phyloP scores from a whole-genome alignment of 108 stramenopile genomes.

The Pseudonitzschia pungens region DNA sequence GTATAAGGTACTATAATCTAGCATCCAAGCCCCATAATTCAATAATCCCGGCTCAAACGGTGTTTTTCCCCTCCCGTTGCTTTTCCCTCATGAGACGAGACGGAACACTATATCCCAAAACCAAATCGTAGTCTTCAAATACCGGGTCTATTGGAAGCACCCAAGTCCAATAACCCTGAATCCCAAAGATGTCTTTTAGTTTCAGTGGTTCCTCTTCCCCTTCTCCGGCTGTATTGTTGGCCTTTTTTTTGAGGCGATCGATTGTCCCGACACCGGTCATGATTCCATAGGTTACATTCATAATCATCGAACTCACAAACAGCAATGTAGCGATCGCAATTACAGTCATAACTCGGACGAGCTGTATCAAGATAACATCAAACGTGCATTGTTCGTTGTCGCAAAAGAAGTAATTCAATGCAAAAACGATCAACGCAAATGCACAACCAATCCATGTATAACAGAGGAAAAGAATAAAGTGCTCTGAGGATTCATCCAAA shows the following conservation, averaged over 20 bases:
- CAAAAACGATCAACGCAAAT: conserved; percentile 63
- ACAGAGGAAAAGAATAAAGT: conserved; percentile 75
- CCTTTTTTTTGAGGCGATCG: conserved; percentile 86
- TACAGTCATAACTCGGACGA: conserved; percentile 68
- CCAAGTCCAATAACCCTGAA: conserved; percentile 73
- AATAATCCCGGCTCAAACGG: neutral
- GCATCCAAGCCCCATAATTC: neutral
- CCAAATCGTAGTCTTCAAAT: conserved; percentile 77
- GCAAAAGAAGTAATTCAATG: conserved; percentile 79
- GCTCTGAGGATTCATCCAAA: conserved; percentile 31
- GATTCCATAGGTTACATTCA: conserved; percentile 78
- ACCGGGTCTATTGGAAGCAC: conserved; percentile 73
- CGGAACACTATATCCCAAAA: conserved; percentile 75
- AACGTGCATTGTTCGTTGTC: conserved; percentile 66
- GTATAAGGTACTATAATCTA: neutral
- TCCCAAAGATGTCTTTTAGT: conserved; percentile 74
- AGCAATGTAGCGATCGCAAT: conserved; percentile 63
- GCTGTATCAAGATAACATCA: conserved; percentile 48
- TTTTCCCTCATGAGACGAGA: conserved; percentile 64
- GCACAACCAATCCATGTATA: conserved; percentile 74
- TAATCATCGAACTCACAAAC: conserved; percentile 76
- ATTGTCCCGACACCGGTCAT: conserved; percentile 91
- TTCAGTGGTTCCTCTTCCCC: conserved; percentile 71
- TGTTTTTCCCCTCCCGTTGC: conserved; percentile 16
- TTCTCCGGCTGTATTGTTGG: conserved; percentile 56